Base-by-base conservation (phyloP, 2,329 filamentous ascomycete genomes). In the Talaromyces sp. region DNA sequence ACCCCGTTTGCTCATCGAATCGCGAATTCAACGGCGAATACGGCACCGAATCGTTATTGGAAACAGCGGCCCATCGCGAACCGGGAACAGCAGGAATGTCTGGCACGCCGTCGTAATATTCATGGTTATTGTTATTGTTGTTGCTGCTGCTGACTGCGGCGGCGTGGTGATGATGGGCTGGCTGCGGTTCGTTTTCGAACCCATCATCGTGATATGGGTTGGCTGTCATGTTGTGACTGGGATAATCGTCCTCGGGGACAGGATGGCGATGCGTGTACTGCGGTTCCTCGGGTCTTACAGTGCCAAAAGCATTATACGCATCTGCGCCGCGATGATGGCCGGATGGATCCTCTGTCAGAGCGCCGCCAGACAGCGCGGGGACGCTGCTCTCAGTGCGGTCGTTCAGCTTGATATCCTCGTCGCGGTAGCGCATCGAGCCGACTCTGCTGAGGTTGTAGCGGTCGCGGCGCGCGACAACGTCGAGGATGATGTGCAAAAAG, bases 371-470 rank as follows among this genome's bases (percentile, higher is more conserved):
- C 40, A 56, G 61, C 33, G 30, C 31, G 57, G 59, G 57, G 61
- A 66, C 68, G 54, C 64, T 67, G 33, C 61, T 65, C 30, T 63
- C 61, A 6, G 30, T 51, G 10, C 68, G 65, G 50, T 73, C 65
- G 34, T 72, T 67, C 65, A 74, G 56, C 61, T 79, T 79, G 47
- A 74, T 65, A 59, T 78, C 75, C 33, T 70, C 69, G 36, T 28
- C 58, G 52, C 30, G 36, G 61, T 28, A 75, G 74, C 72, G n/a
- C 62, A 67, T 16, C 75, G 72, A 75, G 85, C 78, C 16, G 68
- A 86, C 86, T 5, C 71, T 73, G 8, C 83, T 83, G 16, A 79
- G 72, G 31, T 73, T 72, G 16, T 72, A 80, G 61, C 80, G 73
- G 36, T 76, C 74, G 12, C 75, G 74, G 63, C 75, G 76, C 27